These are phyloP conservation scores for Bruguiera gymnorhiza DNA, from an alignment of 345 rosid species.

Conservation along the genomic window DNA sequence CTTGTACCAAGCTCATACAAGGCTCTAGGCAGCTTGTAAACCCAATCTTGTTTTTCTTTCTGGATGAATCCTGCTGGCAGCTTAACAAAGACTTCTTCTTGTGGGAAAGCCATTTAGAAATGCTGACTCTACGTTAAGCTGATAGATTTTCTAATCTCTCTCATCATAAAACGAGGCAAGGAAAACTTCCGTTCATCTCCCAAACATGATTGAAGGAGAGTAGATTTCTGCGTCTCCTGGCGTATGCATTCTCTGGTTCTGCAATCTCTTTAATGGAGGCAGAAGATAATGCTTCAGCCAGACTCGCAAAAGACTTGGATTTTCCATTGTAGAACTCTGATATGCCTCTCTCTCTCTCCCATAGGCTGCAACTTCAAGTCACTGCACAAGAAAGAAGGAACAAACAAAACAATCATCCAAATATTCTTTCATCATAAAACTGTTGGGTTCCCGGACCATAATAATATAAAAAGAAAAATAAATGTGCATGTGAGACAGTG, in stretches of 20 bases:
- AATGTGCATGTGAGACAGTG: too few species aligned
- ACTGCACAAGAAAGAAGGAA: not conserved
- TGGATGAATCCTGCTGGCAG: too few species aligned
- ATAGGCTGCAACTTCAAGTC: constrained; percentile 14
- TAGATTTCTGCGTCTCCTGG: constrained; percentile 49
- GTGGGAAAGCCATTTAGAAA: too few species aligned
- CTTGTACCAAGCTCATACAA: too few species aligned
- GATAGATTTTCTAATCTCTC: too few species aligned
- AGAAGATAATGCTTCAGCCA: constrained; percentile 46
- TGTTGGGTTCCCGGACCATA: too few species aligned
- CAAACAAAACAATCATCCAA: not conserved
- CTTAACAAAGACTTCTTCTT: too few species aligned
- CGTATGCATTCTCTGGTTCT: constrained; percentile 69
- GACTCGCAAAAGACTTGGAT: constrained; percentile 71
- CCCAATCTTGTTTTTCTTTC: too few species aligned
- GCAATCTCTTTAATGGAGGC: constrained; percentile 51
- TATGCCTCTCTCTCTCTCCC: constrained; percentile 60
- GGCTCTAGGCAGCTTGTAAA: too few species aligned
- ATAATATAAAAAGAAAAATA: too few species aligned
- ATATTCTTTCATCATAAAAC: not conserved
- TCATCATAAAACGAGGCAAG: not conserved
- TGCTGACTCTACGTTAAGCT: too few species aligned
- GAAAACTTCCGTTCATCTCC: constrained; percentile 47
- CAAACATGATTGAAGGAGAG: constrained; percentile 55
- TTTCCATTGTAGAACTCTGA: constrained; percentile 75